Conservation (phyloP, 805 yeast genomes). For the Sugiyamaella marilandica region DNA sequence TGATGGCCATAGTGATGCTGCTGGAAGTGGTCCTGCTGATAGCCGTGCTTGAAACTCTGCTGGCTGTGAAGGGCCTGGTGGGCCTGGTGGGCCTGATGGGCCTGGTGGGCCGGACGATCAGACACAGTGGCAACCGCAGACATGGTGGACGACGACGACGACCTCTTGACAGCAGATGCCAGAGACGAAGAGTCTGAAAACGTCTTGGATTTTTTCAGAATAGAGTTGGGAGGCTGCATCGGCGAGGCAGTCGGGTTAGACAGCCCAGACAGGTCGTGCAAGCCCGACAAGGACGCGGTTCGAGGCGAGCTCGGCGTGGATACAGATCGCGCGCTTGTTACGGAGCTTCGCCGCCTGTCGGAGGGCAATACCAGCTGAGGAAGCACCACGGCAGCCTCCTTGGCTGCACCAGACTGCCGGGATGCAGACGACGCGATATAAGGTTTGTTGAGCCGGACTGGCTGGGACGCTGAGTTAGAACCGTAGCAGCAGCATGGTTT, state of each 20-base stretch:
- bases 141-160: background rate
- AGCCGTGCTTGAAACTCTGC: no score
- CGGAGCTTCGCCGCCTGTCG: constrained; percentile 19
- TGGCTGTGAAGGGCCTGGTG: no score
- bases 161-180: background rate
- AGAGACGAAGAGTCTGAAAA: background rate
- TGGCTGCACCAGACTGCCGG: background rate
- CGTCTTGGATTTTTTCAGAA: constrained; percentile 11
- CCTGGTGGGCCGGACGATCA: no score
- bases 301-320: constrained; percentile 12
- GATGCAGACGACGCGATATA: background rate
- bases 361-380: constrained; percentile 22
- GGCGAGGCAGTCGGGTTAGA: background rate
- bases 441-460: background rate
- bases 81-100: no score
- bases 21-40: no score
- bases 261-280: background rate
- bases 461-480: background rate
- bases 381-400: background rate
- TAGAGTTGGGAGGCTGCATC: constrained; percentile 8
- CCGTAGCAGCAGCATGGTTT: background rate
- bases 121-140: background rate
- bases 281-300: constrained; percentile 4
- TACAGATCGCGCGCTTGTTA: constrained; percentile 10
- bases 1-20: no score